Base-by-base conservation (phyloP, 768 basidiomycete genomes). In the Fomitopsis serialis region DNA sequence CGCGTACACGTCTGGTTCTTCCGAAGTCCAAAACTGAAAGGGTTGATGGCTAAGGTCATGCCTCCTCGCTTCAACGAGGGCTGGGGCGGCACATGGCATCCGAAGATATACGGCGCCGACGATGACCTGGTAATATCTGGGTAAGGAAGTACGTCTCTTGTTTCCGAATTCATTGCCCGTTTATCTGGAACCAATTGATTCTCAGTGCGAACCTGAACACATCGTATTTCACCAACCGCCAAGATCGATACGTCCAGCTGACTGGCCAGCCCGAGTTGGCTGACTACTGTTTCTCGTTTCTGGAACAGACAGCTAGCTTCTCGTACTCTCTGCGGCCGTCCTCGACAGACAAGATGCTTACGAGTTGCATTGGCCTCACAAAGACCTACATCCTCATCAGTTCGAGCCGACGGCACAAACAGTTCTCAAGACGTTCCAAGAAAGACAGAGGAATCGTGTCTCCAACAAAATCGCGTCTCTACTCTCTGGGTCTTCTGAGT, bases 41-140 rank as follows among this genome's bases (percentile, higher is more conserved):
- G 90, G 0, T 54, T 90, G 24, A 75, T 90, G 67, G 81, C 89
- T 27, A 79, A 76, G 52, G 55, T 96, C 25, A 85, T 98, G 7
- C 97, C 97, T 7, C 86, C 89, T 22, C 78, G 97, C 50, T 97
- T 92, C 70, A 96, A 99, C 61, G 97, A 99, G 71, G 97, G 95
- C 1, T 98, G 94, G 90, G 96, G 95, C 0, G 60, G 63, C 5
- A 92, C 95, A 1, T 98, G 95, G 95, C 97, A 98, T 66, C 87
- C 92, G 3, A 99, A 99, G 70, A 79, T 94, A 52, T 99, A 99
- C 63, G 93, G 92, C 19, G 86, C 80, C 0, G 97, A 99, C 66
- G 86, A 98, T 64, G 84, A 95, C 50, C 78, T 99, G 42, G 83
- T 99, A 67, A 83, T 99, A 55, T 92, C 84, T 61, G 97, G 97